phyloP scores from a whole-genome alignment of 2,329 filamentous ascomycete genomes.

The Tolypocladium inflatum region DNA sequence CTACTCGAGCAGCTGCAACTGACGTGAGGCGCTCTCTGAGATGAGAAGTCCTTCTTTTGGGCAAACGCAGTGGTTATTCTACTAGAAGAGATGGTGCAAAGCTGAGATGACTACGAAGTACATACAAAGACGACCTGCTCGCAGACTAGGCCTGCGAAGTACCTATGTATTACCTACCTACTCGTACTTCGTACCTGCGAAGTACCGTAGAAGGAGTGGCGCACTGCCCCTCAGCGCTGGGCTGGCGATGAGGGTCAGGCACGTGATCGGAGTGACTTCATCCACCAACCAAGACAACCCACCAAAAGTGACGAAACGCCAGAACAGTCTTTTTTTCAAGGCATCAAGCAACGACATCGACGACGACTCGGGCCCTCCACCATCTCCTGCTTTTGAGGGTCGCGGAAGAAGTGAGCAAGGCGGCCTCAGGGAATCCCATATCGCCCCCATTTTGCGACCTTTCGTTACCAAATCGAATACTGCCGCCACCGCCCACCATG shows the following conservation, averaged over 20 bases:
- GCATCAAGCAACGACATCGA: slow-evolving; percentile 3
- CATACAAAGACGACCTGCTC: neutral
- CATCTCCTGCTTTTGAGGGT: neutral
- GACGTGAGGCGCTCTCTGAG: neutral
- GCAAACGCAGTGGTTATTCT: neutral
- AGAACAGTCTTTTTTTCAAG: slow-evolving; percentile 5
- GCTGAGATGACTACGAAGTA: neutral
- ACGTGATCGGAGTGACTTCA: slow-evolving; percentile 18
- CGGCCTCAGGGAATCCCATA: neutral
- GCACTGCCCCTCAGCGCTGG: neutral
- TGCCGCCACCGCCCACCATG: slow-evolving; percentile 45
- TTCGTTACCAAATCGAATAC: neutral
- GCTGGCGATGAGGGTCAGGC: slow-evolving; percentile 3
- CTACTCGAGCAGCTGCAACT: neutral
- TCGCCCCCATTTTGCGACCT: neutral
- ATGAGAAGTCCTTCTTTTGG: neutral
- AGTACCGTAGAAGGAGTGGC: neutral
- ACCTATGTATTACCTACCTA: too few relatives aligned
- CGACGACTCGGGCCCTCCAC: neutral
- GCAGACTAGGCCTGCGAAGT: neutral
- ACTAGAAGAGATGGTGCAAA: neutral
- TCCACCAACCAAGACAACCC: slow-evolving; percentile 11
- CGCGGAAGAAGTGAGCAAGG: neutral
- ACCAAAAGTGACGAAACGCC: slow-evolving; percentile 9
- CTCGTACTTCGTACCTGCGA: too few relatives aligned